Conservation (phyloP, 306 rosid species). For the Cucurbita argyrosperma region DNA sequence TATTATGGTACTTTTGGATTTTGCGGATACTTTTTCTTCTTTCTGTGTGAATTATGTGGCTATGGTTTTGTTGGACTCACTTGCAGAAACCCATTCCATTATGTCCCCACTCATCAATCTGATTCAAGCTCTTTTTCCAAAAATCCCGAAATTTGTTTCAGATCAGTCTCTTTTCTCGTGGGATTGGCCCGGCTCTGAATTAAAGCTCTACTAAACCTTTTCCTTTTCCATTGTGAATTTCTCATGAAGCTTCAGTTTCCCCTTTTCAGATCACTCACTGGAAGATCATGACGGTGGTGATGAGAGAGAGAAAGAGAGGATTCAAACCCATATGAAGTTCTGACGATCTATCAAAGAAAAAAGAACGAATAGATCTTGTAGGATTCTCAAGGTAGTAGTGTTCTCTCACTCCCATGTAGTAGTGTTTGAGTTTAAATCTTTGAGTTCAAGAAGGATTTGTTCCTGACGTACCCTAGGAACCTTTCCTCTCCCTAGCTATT, state of each 20-base stretch:
- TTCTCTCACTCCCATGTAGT: too few relatives aligned
- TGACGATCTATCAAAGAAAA: too few relatives aligned
- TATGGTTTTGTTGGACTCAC: conserved; percentile 2
- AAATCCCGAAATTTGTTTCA: not conserved
- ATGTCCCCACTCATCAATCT: not conserved
- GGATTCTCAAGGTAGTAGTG: too few relatives aligned
- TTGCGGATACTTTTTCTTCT: not conserved
- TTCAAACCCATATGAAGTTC: too few relatives aligned
- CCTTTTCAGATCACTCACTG: too few relatives aligned
- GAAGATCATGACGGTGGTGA: not conserved
- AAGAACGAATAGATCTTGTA: too few relatives aligned
- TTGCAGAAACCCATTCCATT: not conserved
- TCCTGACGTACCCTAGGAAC: too few relatives aligned
- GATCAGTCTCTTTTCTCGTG: conserved; percentile 4
- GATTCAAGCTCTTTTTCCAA: not conserved
- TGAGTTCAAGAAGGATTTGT: too few relatives aligned
- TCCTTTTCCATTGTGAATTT: not conserved
- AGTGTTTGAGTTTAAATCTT: too few relatives aligned
- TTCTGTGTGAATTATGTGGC: not conserved
- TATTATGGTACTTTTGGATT: not conserved
- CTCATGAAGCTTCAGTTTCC: not conserved
- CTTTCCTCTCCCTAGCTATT: too few relatives aligned
- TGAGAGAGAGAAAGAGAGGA: not conserved
- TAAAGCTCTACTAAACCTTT: not conserved
- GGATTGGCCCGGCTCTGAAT: conserved; percentile 1